phyloP scores from a whole-genome alignment of 2,329 filamentous ascomycete species.

The Neofusicoccum kwambonambiense region DNA sequence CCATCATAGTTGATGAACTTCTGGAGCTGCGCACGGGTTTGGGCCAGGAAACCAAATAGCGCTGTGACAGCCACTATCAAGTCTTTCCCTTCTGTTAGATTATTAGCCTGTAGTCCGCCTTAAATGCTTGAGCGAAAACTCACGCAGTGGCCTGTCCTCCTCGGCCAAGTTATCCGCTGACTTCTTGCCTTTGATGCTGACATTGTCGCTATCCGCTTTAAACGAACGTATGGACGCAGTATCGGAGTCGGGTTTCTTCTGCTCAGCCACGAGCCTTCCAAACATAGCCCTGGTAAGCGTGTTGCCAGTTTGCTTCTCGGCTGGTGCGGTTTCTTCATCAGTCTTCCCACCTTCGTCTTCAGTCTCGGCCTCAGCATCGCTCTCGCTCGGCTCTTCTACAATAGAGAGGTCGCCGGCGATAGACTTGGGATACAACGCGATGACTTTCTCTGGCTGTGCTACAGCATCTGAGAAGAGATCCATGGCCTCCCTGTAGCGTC shows the following conservation, averaged over 20 bases:
- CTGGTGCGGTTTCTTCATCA: conserved; percentile 12
- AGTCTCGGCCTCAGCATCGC: conserved; percentile 31
- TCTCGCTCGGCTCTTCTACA: conserved; percentile 52
- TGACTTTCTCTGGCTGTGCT: conserved; percentile 84
- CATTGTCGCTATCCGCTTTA: conserved; percentile 56
- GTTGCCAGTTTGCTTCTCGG: conserved; percentile 24
- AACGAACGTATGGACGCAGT: conserved; percentile 60
- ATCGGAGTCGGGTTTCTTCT: conserved; percentile 50
- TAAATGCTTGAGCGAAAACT: neutral
- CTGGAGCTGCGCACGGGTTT: conserved; percentile 68
- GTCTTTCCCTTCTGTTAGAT: conserved; percentile 69
- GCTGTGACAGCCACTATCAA: conserved; percentile 78
- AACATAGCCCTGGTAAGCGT: conserved; percentile 40
- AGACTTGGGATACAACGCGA: conserved; percentile 76
- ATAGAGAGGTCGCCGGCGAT: conserved; percentile 81
- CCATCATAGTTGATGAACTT: conserved; percentile 61
- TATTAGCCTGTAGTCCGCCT: neutral
- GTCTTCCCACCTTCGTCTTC: conserved; percentile 24
- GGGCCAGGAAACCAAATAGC: conserved; percentile 82
- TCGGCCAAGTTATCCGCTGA: conserved; percentile 39
- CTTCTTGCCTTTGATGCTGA: conserved; percentile 50
- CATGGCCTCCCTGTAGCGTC: conserved; percentile 80
- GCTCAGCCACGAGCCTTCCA: conserved; percentile 46
- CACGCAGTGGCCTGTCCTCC: conserved; percentile 47
- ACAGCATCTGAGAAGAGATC: conserved; percentile 89